Base-by-base conservation (phyloP, 768 basidiomycete species). In the Dentipellis fragilis region DNA sequence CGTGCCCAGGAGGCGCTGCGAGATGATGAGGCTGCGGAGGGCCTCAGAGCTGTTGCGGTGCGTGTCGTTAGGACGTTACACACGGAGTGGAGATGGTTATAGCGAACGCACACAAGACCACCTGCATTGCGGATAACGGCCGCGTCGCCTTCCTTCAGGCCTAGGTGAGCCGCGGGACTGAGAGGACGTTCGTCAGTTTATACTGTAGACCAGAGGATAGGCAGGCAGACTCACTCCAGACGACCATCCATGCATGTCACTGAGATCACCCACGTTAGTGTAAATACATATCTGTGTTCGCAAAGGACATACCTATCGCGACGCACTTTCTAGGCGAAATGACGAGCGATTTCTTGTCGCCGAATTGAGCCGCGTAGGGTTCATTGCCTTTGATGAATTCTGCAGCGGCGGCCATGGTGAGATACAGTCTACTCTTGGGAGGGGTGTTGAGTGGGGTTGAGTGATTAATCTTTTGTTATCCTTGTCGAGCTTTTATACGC, bases 191-290 rank as follows among this genome's bases (percentile, higher is more conserved):
- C 29, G 21, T 54, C 11, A 52, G 54, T 51, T 39, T 10, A 29
- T 16, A 17, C 29, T 16, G 34, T 22, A 42, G 17, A 40, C 45
- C 9, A 34, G 38, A 51, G 34, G 49, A 17, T n/a, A 10, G 8
- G 34, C 34, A 54, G 57, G 5, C 22, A 3, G 22, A 56, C 72
- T 64, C 64, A 85, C 82, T 86, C 80, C 59, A 87, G 72, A 52
- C 85, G 80, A 51, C 84, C 83, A 65, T 87, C 85, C 84, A 87
- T 89, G 71, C 84, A 86, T 17, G 83, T 83, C 29, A 83, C 80
- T 82, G 57, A 5, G 19, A 1, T 10, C 49, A 48, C 35, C 35
- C 22, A 21, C 17, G 45, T 22, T 19, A 40, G 9, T 38, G 16
- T 9, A 46, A 11, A 19, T 48, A 47, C 45, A 55, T 57, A n/a